Evolutionary conservation across 2,329 filamentous ascomycete species (phyloP), one percentile per base, ranked within the genome.

Genomic region (Fusarium aywerte): DNA sequence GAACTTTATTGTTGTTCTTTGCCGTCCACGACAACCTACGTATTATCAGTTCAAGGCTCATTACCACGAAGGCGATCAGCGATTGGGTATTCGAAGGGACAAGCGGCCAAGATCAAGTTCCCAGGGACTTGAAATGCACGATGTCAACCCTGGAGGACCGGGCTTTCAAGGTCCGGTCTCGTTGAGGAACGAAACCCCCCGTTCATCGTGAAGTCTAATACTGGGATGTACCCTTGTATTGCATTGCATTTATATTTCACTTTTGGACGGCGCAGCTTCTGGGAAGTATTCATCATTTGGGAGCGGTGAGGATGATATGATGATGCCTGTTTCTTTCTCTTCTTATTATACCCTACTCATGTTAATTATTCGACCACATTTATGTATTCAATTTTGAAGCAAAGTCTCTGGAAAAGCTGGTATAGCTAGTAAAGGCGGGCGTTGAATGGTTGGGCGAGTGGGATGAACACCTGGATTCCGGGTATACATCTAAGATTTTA

Each of bases 41-140:
- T 98, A 97, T 77, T 88, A 97, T 75, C 87, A 87, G 63, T 97
- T 98, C 83, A 97, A 97, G 81, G 82, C 82, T 40, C 81, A 82
- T 53, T 95, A 96, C 72, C 81, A 88, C 65, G 85, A 89, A 64
- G 96, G 96, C 8, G 96, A 98, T 77, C 92, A 97, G 79, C 87
- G 96, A 25, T 88, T 97, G 62, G 92, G 90, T 7, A 81, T 84
- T 23, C 75, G 74, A 39, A 72, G 73, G 27, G 73, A 74, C 21
- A 75, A 76, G 53, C 70, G 77, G 10, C 74, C 73, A 76, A 85
- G 76, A 81, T 87, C 76, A 78, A 83, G 72, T 80, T 82, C 75
- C 75, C 83, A 95, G 74, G 92, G 96, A 77, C 82, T 95, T 73
- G 92, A 96, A 77, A 90, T 97, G 90, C 89, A 92, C 74, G 81